These are phyloP conservation scores for Cicer pinnatifidum DNA, from an alignment of 306 rosid genomes.

Conservation along the genomic window DNA sequence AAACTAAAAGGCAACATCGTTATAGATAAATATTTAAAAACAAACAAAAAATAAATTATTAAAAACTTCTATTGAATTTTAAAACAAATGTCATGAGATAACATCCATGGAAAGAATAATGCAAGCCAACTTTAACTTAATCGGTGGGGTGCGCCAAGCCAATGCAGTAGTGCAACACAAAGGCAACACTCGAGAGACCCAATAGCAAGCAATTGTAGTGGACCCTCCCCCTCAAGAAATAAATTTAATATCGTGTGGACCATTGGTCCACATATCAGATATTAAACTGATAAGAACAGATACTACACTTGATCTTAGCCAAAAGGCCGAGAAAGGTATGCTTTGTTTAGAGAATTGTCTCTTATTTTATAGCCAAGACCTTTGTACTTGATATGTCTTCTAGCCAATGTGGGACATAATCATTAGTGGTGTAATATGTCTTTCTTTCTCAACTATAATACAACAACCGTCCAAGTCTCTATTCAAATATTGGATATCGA, in stretches of 20 bases:
- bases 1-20: too few relatives aligned
- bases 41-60: too few relatives aligned
- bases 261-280: neutral
- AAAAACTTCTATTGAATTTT: too few relatives aligned
- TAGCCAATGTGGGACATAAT: neutral
- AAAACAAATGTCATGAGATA: too few relatives aligned
- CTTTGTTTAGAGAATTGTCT: neutral
- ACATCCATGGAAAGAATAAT: too few relatives aligned
- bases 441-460: too few relatives aligned
- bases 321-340: constrained; percentile 5
- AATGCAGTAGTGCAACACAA: neutral
- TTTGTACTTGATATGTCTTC: neutral
- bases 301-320: neutral
- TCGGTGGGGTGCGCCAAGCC: neutral
- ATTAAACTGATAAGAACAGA: too few relatives aligned
- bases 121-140: too few relatives aligned
- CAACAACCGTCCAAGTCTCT: neutral
- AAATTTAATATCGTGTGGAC: neutral
- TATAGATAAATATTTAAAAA: too few relatives aligned
- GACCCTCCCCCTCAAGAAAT: neutral
- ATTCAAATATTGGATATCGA: neutral
- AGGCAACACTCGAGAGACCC: neutral
- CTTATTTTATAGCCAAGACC: neutral
- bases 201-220: neutral
- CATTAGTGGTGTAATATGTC: too few relatives aligned